Conservation (phyloP, 2,329 filamentous ascomycete species). For the Epichloe gansuensis region DNA sequence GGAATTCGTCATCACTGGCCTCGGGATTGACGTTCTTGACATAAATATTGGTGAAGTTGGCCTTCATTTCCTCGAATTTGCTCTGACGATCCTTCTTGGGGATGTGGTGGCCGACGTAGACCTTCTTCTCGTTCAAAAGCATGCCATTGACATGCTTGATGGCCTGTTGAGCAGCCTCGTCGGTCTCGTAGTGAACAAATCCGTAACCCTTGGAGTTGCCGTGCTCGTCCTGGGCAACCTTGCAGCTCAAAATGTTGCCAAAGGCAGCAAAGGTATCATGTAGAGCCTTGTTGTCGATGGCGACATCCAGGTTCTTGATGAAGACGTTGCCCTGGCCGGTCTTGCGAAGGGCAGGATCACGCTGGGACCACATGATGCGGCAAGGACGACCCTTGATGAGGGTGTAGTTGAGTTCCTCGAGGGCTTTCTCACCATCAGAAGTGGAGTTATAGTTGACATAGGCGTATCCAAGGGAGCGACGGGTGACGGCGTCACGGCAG, state of each 20-base stretch:
- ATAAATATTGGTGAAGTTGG: conserved; percentile 99
- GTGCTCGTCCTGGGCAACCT: conserved; percentile 95
- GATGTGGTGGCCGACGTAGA: conserved; percentile 97
- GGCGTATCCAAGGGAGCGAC: conserved; percentile 95
- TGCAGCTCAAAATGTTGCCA: conserved; percentile 98
- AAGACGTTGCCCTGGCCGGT: conserved; percentile 98
- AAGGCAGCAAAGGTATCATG: conserved; percentile 99
- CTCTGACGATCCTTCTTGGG: conserved; percentile 99
- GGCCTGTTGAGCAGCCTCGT: conserved; percentile 88
- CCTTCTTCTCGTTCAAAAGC: conserved; percentile 99
- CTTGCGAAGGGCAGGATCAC: conserved; percentile 97
- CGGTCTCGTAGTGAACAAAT: conserved; percentile 99
- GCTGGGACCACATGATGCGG: conserved; percentile 99
- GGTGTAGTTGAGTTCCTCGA: conserved; percentile 99
- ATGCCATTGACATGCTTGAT: conserved; percentile 99
- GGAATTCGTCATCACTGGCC: conserved; percentile 87
- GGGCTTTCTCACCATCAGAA: conserved; percentile 87
- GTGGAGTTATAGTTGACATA: conserved; percentile 99
- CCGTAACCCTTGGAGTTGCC: conserved; percentile 97
- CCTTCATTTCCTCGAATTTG: conserved; percentile 99
- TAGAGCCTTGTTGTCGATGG: conserved; percentile 99
- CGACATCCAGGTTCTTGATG: conserved; percentile 98
- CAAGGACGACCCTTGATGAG: conserved; percentile 97
- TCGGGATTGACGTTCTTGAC: conserved; percentile 93
- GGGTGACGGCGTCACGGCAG: conserved; percentile 96